These are phyloP conservation scores for Arachis monticola DNA, from an alignment of 331 rosid species.

Conservation along the genomic window DNA sequence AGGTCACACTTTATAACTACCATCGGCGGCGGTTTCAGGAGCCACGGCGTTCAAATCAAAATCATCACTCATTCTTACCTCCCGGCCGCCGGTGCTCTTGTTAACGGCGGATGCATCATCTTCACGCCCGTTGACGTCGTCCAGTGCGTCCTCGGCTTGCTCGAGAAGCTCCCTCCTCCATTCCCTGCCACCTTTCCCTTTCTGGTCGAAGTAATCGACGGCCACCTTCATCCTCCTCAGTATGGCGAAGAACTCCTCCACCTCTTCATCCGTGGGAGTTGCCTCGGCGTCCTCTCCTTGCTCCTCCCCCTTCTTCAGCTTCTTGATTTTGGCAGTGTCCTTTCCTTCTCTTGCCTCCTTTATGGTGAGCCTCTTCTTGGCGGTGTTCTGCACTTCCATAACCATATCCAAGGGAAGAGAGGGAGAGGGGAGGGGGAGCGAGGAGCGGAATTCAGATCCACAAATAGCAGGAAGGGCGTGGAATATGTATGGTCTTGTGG, in stretches of 20 bases:
- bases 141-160: slow-evolving; percentile 24
- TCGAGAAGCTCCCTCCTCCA: slow-evolving; percentile 46
- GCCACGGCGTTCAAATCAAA: slow-evolving; percentile 52
- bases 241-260: slow-evolving; percentile 66
- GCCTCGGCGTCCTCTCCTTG: slow-evolving; percentile 17
- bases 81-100: background rate
- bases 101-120: background rate
- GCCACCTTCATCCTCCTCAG: slow-evolving; percentile 64
- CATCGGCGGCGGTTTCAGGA: slow-evolving; percentile 26
- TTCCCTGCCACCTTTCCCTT: slow-evolving; percentile 34
- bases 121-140: background rate
- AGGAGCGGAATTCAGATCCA: slow-evolving; percentile 5
- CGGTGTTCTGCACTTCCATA: slow-evolving; percentile 43
- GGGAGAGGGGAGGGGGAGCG: no score
- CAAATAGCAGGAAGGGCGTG: background rate
- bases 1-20: background rate
- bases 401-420: background rate
- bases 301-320: slow-evolving; percentile 24
- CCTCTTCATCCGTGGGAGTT: slow-evolving; percentile 60
- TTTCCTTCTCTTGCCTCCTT: background rate
- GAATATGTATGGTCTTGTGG: background rate
- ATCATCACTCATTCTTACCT: slow-evolving; percentile 1
- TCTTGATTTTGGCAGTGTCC: slow-evolving; percentile 13
- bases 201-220: slow-evolving; percentile 52
- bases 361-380: slow-evolving; percentile 39